Percentiles rank a stretch among this genome's conserved stretches.
phyloP scores from a whole-genome alignment of 768 basidiomycete genomes.

The Auricularia auricula-judae region DNA sequence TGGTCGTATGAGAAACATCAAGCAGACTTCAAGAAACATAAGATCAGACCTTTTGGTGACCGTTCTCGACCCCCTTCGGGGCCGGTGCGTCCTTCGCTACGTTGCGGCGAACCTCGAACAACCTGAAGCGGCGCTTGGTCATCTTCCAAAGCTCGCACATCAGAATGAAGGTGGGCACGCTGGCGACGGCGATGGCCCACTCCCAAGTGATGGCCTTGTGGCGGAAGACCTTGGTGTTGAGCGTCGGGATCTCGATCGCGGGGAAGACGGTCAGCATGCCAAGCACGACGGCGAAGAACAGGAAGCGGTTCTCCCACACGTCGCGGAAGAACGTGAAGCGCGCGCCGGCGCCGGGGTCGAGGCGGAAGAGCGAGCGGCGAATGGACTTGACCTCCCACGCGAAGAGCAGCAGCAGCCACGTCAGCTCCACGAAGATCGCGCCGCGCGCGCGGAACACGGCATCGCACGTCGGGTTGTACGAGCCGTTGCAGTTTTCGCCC shows the following conservation, averaged over 20 bases:
- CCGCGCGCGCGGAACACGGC: neutral
- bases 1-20: too few species aligned
- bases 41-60: neutral
- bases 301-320: neutral
- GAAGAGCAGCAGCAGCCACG: neutral
- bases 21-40: conserved; percentile 1
- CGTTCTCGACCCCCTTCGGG: neutral
- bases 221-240: conserved; percentile 2
- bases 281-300: conserved; percentile 1
- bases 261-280: conserved; percentile 1
- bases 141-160: neutral
- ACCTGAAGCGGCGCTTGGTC: neutral
- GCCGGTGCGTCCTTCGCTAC: conserved; percentile 18
- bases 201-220: conserved; percentile 1
- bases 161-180: neutral
- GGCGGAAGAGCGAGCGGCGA: neutral
- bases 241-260: neutral
- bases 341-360: neutral
- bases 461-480: neutral
- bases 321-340: neutral
- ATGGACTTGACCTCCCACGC: neutral
- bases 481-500: neutral
- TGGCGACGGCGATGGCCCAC: neutral
- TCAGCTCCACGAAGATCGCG: neutral
- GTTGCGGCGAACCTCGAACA: conserved; percentile 7